A percentile compares a stretch with the other conserved stretches of the same genome.
Evolutionary conservation across 495 filamentous ascomycete species (phyloP).

Genomic region (Penicillium bovifimosum): DNA sequence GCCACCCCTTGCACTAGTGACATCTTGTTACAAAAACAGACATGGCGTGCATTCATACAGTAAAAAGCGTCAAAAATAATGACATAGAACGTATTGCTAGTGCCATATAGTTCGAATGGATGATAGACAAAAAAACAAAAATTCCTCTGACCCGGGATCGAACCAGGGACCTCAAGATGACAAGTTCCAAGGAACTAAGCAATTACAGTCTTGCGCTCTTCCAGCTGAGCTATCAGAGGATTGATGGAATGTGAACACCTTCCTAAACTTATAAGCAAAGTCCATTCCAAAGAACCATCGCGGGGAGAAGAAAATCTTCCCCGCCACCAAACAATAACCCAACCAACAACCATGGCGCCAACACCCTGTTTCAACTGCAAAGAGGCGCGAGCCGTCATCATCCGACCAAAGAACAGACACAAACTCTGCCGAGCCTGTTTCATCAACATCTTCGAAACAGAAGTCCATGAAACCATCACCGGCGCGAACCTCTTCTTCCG

Average conservation of each 20-base stretch:
- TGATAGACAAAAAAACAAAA: neutral
- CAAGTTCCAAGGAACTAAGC: neutral
- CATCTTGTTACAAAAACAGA: too few species aligned
- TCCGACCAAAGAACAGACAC: constrained; percentile 86
- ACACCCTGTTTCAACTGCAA: constrained; percentile 70
- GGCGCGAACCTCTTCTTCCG: constrained; percentile 69
- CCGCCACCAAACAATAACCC: constrained; percentile 7
- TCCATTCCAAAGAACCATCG: neutral
- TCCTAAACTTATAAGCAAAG: neutral
- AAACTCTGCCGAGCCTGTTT: constrained; percentile 91
- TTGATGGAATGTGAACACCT: neutral
- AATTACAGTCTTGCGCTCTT: constrained; percentile 8
- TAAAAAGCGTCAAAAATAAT: too few species aligned
- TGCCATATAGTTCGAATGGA: too few species aligned
- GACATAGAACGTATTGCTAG: too few species aligned
- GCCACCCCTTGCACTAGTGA: too few species aligned
- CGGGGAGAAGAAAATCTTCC: constrained; percentile 23
- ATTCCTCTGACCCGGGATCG: constrained; percentile 5
- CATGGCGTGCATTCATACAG: too few species aligned
- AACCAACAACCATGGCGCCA: constrained; percentile 45
- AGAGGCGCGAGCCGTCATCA: constrained; percentile 72
- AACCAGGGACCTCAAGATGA: constrained; percentile 5
- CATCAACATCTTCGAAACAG: constrained; percentile 77
- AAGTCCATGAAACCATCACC: constrained; percentile 89
- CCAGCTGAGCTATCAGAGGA: constrained; percentile 6